phyloP scores from a whole-genome alignment of 139 green algal genomes.

The Tetradesmus lagerheimii region DNA sequence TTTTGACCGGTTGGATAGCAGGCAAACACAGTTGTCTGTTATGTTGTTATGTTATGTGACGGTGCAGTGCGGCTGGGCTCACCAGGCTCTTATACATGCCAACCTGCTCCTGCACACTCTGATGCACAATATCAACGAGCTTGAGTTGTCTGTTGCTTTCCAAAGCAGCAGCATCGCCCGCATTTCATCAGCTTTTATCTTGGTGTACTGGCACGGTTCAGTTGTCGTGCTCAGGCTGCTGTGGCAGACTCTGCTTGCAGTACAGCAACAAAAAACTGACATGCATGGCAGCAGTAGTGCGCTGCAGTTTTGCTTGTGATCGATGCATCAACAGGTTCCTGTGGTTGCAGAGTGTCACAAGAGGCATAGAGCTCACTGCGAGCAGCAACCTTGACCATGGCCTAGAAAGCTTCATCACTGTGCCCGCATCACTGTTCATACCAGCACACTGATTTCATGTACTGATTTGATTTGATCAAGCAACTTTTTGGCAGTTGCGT shows the following conservation, averaged over 20 bases:
- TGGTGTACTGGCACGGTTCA: neutral
- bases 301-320: neutral
- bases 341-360: neutral
- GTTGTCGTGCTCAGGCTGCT: neutral
- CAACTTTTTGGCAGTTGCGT: neutral
- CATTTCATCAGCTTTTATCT: neutral
- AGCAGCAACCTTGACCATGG: too few relatives aligned
- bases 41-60: too few relatives aligned
- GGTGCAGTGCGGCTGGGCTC: neutral
- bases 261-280: neutral
- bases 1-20: neutral
- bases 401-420: too few relatives aligned
- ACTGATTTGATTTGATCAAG: neutral
- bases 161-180: neutral
- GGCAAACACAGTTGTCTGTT: constrained; percentile 2
- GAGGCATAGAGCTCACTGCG: too few relatives aligned
- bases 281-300: neutral
- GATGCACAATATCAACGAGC: neutral
- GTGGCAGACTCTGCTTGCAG: neutral
- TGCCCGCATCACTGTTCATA: too few relatives aligned
- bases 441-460: too few relatives aligned
- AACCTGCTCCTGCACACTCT: too few relatives aligned
- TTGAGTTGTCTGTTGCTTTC: neutral
- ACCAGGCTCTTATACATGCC: neutral
- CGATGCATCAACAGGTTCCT: neutral